Evolutionary conservation across 306 rosid species (phyloP).

Genomic region (Acacia melanoxylon): DNA sequence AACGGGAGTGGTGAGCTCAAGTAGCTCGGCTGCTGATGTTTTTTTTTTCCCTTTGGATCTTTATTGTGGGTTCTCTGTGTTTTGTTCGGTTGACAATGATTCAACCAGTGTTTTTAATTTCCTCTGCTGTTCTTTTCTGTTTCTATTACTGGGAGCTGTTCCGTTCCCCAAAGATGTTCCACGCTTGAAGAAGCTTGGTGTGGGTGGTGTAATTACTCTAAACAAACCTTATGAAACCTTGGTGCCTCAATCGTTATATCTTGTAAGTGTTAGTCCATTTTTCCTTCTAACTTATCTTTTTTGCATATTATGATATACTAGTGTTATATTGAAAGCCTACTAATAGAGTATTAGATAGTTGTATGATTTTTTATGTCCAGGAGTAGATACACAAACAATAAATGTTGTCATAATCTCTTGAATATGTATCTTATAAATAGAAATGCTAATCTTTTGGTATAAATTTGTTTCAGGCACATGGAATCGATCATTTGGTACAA

Average conservation of each 20-base stretch:
- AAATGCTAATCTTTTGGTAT: constrained; percentile 12
- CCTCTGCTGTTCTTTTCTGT: constrained; percentile 46
- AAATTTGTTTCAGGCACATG: constrained; percentile 67
- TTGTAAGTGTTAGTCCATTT: constrained; percentile 42
- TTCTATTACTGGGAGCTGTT: constrained; percentile 84
- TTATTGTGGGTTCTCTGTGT: neutral
- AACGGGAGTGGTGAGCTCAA: too few species aligned
- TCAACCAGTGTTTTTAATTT: constrained; percentile 1
- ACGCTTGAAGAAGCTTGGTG: constrained; percentile 83
- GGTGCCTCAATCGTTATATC: constrained; percentile 78
- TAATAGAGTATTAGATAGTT: neutral
- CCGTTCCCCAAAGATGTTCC: constrained; percentile 99
- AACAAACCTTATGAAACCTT: constrained; percentile 92
- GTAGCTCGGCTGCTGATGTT: neutral
- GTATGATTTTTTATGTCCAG: constrained; percentile 6
- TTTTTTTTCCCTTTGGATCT: neutral
- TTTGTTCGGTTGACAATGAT: neutral
- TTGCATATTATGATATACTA: constrained; percentile 9
- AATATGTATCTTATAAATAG: neutral
- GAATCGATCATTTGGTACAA: constrained; percentile 83
- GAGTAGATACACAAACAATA: neutral
- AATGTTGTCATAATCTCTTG: constrained; percentile 9
- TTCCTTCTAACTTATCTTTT: neutral
- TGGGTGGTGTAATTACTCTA: constrained; percentile 93
- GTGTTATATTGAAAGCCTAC: neutral